A percentile compares a stretch with the other conserved stretches of the same genome.
Conservation (phyloP, 2,329 filamentous ascomycete genomes). For the Cercospora nicotianae region DNA sequence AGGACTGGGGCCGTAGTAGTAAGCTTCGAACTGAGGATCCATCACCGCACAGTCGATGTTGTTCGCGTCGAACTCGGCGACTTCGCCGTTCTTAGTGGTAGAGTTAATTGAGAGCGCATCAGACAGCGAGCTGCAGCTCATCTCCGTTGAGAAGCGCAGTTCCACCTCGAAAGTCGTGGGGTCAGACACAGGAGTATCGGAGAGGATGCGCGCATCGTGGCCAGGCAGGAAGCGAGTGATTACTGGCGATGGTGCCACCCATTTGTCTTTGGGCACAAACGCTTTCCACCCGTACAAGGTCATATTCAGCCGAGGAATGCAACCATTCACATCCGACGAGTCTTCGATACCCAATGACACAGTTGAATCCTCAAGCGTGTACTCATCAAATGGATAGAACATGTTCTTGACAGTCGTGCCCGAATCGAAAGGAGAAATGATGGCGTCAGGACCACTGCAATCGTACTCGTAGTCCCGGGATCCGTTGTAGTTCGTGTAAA, state of each 20-base stretch:
- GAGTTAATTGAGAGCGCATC: constrained; percentile 55
- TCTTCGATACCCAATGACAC: constrained; percentile 51
- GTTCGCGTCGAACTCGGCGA: constrained; percentile 46
- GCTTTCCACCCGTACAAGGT: constrained; percentile 59
- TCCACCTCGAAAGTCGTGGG: constrained; percentile 49
- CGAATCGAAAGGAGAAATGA: constrained; percentile 58
- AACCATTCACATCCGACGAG: constrained; percentile 55
- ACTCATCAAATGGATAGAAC: constrained; percentile 62
- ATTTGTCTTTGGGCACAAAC: constrained; percentile 57
- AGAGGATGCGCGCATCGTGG: constrained; percentile 59
- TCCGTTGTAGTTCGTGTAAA: constrained; percentile 53
- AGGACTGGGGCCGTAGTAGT: constrained; percentile 53
- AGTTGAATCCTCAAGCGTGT: constrained; percentile 51
- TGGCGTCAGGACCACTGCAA: constrained; percentile 53
- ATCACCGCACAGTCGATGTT: constrained; percentile 51
- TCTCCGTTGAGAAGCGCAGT: constrained; percentile 59
- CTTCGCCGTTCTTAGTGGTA: constrained; percentile 49
- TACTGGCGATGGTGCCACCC: constrained; percentile 55
- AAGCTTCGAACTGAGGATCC: constrained; percentile 41
- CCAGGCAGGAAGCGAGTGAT: constrained; percentile 62
- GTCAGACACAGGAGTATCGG: constrained; percentile 43
- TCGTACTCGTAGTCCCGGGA: constrained; percentile 58
- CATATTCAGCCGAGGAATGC: constrained; percentile 55
- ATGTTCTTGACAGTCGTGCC: constrained; percentile 61
- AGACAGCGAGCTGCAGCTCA: constrained; percentile 60